Evolutionary conservation across 306 rosid species (phyloP), one percentile per base, ranked within the genome.

Genomic region (Ormosia semicastrata): DNA sequence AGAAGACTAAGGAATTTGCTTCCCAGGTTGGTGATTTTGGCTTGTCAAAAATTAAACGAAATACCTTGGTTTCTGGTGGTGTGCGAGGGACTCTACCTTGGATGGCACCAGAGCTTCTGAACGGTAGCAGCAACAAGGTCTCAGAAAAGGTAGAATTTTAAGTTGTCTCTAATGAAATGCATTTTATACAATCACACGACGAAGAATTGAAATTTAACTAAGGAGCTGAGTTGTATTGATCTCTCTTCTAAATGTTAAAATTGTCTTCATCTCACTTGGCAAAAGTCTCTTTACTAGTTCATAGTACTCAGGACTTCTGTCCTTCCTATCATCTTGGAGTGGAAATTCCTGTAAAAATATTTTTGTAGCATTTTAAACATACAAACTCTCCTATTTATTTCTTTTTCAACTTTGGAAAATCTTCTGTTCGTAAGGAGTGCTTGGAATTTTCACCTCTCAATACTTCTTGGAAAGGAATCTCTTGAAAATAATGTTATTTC

Each of bases 51-150:
- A 92, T 94, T 66, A 94, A 92, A 80, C 81, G 93, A 73, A 92
- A 92, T 78, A 94, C 98, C 70, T 84, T 94, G 79, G 98, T 94
- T 75, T 89, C 98, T 29, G 98, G 98, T 68, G 98, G 98, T 54
- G 97, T 94, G 62, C 83, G 98, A 53, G 98, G 98, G 15, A 94
- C 98, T 56, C 90, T 94, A 8, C 98, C 98, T 47, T 94, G 98
- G 98, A 94, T 94, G 98, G 98, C 98, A 71, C 97, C 98, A 52
- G 98, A 92, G 71, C 86, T 94, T 41, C 92, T 94, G 73, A 94
- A 90, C 79, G 98, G 89, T 68, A 87, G 95, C 84, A 94, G 98
- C 81, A 94, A 87, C 85, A 94, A 85, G 89, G 98, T 94, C 80
- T 92, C 98, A 34, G 98, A 94, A 85, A 94, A 94, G 98, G 98